Conservation (phyloP, 1,139 yeast species). For the Insectozyma bohioensis region DNA sequence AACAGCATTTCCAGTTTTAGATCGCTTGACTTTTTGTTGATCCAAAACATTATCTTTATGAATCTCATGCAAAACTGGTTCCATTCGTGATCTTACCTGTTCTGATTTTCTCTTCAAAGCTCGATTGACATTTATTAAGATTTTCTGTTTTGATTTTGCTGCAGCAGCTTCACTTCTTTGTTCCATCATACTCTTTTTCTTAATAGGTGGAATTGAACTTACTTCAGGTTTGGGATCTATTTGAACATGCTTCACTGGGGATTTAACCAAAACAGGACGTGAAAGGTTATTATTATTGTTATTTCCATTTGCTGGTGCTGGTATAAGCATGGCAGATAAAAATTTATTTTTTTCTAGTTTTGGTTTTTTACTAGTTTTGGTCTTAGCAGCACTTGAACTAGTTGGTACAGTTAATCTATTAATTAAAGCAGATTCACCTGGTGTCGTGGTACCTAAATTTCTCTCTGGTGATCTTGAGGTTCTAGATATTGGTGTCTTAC, state of each 20-base stretch:
- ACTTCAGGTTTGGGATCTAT: constrained; percentile 18
- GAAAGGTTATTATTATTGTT: no score
- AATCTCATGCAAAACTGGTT: neutral
- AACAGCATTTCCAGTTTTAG: constrained; percentile 28
- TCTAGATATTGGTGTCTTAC: neutral
- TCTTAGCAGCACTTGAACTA: constrained; percentile 30
- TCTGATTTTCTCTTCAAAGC: constrained; percentile 10
- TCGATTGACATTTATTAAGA: constrained; percentile 30
- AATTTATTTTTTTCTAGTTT: constrained; percentile 27
- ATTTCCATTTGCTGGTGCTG: no score
- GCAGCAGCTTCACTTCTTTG: constrained; percentile 31
- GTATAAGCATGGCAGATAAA: constrained; percentile 35
- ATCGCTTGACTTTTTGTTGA: constrained; percentile 13
- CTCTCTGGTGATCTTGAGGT: constrained; percentile 4
- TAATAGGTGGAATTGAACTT: constrained; percentile 20
- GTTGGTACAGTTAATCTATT: constrained; percentile 29
- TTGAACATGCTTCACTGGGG: constrained; percentile 8
- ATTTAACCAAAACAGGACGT: no score
- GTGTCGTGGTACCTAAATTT: no score
- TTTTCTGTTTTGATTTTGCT: constrained; percentile 26
- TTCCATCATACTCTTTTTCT: constrained; percentile 25
- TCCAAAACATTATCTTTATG: neutral
- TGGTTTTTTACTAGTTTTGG: constrained; percentile 6
- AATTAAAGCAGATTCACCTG: constrained; percentile 5
- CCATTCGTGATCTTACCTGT: neutral